A percentile compares a stretch with the other conserved stretches of the same genome.
These are phyloP conservation scores for Aspergillus transmontanensis DNA, from an alignment of 2,329 filamentous ascomycete genomes.

Conservation along the genomic window DNA sequence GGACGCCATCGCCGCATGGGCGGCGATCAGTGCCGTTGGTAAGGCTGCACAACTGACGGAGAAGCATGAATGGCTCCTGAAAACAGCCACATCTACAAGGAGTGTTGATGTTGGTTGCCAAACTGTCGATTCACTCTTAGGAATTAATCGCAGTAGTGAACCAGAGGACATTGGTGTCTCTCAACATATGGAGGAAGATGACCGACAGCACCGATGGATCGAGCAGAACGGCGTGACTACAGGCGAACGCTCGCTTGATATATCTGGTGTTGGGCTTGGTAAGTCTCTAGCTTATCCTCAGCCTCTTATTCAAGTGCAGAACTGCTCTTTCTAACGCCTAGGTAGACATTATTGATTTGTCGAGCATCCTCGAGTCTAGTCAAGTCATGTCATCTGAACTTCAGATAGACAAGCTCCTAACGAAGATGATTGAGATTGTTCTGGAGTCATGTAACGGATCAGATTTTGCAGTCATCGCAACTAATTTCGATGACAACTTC, in stretches of 20 bases:
- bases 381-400: constrained; percentile 68
- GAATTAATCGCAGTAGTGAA: constrained; percentile 37
- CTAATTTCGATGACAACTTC: constrained; percentile 62
- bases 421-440: constrained; percentile 67
- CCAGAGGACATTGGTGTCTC: constrained; percentile 33
- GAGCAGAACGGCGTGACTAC: constrained; percentile 43
- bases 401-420: constrained; percentile 63
- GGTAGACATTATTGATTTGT: constrained; percentile 65
- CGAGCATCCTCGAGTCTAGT: constrained; percentile 65
- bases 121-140: constrained; percentile 54
- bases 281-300: constrained; percentile 12
- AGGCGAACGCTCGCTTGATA: constrained; percentile 43
- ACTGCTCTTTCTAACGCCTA: constrained; percentile 41
- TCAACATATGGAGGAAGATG: constrained; percentile 41
- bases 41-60: constrained; percentile 60
- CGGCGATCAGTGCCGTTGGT: constrained; percentile 59
- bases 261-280: constrained; percentile 45
- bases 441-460: constrained; percentile 64
- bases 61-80: constrained; percentile 64
- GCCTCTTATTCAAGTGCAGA: neutral
- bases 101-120: constrained; percentile 60
- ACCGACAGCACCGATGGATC: constrained; percentile 45
- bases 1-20: constrained; percentile 62
- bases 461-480: constrained; percentile 62
- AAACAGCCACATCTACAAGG: constrained; percentile 54